These are phyloP conservation scores for Starmerella gropengiesseri DNA, from an alignment of 805 yeast genomes.

Conservation along the genomic window DNA sequence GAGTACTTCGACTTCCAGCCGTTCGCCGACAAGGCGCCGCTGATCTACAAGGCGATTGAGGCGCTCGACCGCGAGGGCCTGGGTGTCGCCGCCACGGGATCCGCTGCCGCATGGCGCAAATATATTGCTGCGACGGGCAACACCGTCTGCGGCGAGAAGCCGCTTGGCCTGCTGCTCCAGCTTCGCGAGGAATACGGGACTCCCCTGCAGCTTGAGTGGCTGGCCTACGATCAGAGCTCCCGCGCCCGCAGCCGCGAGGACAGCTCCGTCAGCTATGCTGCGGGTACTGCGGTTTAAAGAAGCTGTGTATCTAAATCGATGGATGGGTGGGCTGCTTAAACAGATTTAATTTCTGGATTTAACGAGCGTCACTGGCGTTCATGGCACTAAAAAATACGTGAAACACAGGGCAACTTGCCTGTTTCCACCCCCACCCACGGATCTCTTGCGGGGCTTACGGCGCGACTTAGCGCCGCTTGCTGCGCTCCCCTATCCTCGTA, in stretches of 20 bases:
- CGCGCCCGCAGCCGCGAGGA: slow-evolving; percentile 40
- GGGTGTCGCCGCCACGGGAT: slow-evolving; percentile 46
- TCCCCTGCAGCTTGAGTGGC: slow-evolving; percentile 48
- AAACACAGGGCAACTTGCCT: too few species aligned
- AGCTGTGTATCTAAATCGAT: too few species aligned
- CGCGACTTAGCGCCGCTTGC: too few species aligned
- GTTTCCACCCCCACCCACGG: too few species aligned
- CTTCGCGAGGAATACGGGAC: slow-evolving; percentile 36
- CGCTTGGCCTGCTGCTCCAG: slow-evolving; percentile 54
- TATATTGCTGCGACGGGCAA: slow-evolving; percentile 66
- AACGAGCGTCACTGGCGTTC: neutral
- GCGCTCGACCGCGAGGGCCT: slow-evolving; percentile 60
- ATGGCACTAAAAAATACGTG: too few species aligned
- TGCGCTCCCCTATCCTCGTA: too few species aligned
- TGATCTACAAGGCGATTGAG: slow-evolving; percentile 66
- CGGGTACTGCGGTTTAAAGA: slow-evolving; percentile 46
- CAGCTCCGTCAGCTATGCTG: slow-evolving; percentile 84
- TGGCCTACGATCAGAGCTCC: slow-evolving; percentile 71
- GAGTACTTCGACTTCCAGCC: slow-evolving; percentile 42
- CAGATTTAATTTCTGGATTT: too few species aligned
- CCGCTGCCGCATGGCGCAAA: slow-evolving; percentile 47
- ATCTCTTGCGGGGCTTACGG: too few species aligned
- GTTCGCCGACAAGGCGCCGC: slow-evolving; percentile 23
- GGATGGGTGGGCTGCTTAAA: too few species aligned
- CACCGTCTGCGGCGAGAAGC: slow-evolving; percentile 89